Base-by-base conservation (phyloP, 805 yeast species). In the Millerago galiae region DNA sequence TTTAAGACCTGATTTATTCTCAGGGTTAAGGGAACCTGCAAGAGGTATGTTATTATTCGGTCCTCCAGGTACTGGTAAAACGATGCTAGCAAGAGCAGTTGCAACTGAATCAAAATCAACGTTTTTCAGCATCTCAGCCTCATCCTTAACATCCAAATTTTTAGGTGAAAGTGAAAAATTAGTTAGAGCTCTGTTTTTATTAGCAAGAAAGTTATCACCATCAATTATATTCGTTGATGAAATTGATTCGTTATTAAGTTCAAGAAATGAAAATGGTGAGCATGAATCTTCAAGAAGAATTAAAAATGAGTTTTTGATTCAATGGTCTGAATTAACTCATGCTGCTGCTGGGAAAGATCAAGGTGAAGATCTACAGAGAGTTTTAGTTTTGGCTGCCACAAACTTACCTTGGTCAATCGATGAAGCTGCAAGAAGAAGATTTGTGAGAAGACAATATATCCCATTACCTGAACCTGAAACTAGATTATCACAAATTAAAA, bases 11-110 rank as follows among this genome's bases (percentile, higher is more conserved):
- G 98, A 93, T 62, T 69, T 91, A 48, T 93, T 91, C 57, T 76
- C 79, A 46, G 98, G 98, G 1, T 67, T 93, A 45, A 72, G 98
- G 52, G 98, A 90, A 63, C 99, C 99, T 0, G 93, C 95, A 0
- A 68, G 96, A 53, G 99, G 99, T 3, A 90, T 91, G 96, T 69
- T 91, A 24, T 65, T 91, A 35, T 91, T 91, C 65, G 99, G 99
- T 0, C 99, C 99, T 0, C 98, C 99, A 0, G 99, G 99, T 8
- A 91, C 99, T 0, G 99, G 99, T 46, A 91, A 91, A 55, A 91
- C 99, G 0, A 91, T 93, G 99, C 72, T 91, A 49, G 98, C 98
- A 0, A 72, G 96, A 50, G 97, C 99, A 0, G 98, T 93, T 6
- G 98, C 98, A 1, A 89, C 96, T 0, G 98, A 93, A 63, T 85